Evolutionary conservation across 306 rosid genomes (phyloP).

Genomic region (Prunus davidiana): DNA sequence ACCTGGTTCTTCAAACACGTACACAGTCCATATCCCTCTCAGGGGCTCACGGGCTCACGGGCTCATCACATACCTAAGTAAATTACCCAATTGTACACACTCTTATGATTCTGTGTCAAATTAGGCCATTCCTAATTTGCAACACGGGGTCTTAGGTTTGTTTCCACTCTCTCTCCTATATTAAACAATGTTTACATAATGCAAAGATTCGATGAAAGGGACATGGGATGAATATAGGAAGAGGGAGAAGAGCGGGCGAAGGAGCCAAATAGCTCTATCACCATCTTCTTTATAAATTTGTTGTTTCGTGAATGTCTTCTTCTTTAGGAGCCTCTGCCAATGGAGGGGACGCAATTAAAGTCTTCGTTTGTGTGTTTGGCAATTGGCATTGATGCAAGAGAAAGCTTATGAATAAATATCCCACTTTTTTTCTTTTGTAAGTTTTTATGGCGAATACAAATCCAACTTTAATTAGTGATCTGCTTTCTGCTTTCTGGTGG

Average conservation of each 20-base stretch:
- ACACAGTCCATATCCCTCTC: neutral
- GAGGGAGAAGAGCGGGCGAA: neutral
- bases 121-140: neutral
- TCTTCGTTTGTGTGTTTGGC: neutral
- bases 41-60: constrained; percentile 1
- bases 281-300: neutral
- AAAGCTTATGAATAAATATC: constrained; percentile 2
- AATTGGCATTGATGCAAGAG: constrained; percentile 30
- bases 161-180: no score
- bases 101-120: neutral
- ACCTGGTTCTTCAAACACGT: neutral
- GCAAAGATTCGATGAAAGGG: neutral
- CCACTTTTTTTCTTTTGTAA: neutral
- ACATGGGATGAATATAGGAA: neutral
- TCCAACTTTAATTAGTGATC: neutral
- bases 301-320: constrained; percentile 13
- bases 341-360: constrained; percentile 7
- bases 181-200: no score
- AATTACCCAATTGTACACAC: neutral
- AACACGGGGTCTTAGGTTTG: neutral
- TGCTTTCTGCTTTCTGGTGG: neutral
- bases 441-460: neutral
- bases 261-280: neutral
- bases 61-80: neutral
- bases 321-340: neutral